phyloP scores from a whole-genome alignment of 352 stramenopile genomes.

The Globisporangium lucens region DNA sequence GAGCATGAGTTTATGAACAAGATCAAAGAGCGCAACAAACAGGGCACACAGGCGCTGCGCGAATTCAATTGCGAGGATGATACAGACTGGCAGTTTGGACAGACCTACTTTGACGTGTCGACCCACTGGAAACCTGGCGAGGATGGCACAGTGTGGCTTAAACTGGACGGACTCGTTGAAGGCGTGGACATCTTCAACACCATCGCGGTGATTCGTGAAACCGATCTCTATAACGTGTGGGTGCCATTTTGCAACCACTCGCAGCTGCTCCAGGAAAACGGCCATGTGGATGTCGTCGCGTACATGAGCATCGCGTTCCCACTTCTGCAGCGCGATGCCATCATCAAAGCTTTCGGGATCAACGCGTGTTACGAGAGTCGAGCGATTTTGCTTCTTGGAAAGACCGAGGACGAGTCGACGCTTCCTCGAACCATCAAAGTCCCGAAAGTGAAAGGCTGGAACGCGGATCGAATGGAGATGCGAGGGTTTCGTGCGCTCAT shows the following conservation, averaged over 20 bases:
- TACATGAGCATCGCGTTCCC: conserved; percentile 76
- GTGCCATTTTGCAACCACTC: conserved; percentile 75
- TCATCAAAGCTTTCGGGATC: conserved; percentile 71
- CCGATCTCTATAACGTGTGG: conserved; percentile 73
- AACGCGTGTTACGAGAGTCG: conserved; percentile 79
- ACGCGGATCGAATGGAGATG: conserved; percentile 67
- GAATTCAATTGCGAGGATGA: conserved; percentile 70
- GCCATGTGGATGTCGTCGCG: conserved; percentile 51
- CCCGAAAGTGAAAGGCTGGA: conserved; percentile 65
- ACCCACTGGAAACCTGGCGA: conserved; percentile 78
- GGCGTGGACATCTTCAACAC: conserved; percentile 83
- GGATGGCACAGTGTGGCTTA: conserved; percentile 77
- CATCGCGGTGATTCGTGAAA: conserved; percentile 77
- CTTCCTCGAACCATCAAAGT: conserved; percentile 34
- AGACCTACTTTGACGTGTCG: conserved; percentile 72
- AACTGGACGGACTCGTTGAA: conserved; percentile 73
- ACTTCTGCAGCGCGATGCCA: conserved; percentile 62
- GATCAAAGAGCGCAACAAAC: conserved; percentile 51
- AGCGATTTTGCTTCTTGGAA: conserved; percentile 63
- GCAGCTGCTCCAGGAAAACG: conserved; percentile 45
- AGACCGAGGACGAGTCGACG: conserved; percentile 40
- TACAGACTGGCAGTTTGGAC: conserved; percentile 72
- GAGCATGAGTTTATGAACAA: conserved; percentile 42
- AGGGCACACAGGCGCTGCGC: conserved; percentile 48
- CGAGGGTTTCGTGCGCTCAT: conserved; percentile 72